Base-by-base conservation (phyloP, 2,329 filamentous ascomycete genomes). In the Phoma herbarum region DNA sequence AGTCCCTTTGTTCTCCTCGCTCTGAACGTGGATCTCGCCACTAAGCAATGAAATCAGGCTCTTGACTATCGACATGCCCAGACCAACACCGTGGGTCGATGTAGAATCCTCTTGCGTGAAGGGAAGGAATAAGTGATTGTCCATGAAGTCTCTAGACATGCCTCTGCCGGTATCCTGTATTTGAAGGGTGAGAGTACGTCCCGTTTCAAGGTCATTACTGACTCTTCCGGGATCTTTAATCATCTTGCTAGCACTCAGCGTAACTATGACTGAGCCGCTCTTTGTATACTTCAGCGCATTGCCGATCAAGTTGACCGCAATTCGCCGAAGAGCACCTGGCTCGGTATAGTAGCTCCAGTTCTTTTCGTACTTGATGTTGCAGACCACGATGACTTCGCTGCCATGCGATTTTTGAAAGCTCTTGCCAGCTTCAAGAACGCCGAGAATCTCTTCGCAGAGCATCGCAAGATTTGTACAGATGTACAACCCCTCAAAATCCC, bases 21-120 rank as follows among this genome's bases (percentile, higher is more conserved):
- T 61, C 18, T 56, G 51, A 10, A 71, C 59, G 42, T 60, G 22
- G 11, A 71, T 68, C 14, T 56, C 60, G 16, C 67, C 68, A 11
- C 57, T 39, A 3, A 68, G 54, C 11, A 61, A 47, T 4, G 60
- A 59, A 2, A 68, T 53, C 20, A 68, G 55, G 16, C 57, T 60
- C 23, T 61, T 60, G 14, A 68, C 67, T 42, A 71, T 68, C n/a
- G 50, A 65, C 51, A 71, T 55, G 7, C 67, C 68, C 10, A 71
- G 37, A 3, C 68, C 67, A 33, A 64, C 60, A 11, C 68, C 67
- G 10, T 60, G 46, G 1, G 53, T 43, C n/a, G 66, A 54, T 18
- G 59, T 53, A 6, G 55, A 28, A 22, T 68, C 60, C 35, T 68
- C 68, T 28, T 71, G 68, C 8, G 61, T 57, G 37, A 71, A 71